Evolutionary conservation across 768 basidiomycete species (phyloP).

Genomic region (Amanita exitialis): DNA sequence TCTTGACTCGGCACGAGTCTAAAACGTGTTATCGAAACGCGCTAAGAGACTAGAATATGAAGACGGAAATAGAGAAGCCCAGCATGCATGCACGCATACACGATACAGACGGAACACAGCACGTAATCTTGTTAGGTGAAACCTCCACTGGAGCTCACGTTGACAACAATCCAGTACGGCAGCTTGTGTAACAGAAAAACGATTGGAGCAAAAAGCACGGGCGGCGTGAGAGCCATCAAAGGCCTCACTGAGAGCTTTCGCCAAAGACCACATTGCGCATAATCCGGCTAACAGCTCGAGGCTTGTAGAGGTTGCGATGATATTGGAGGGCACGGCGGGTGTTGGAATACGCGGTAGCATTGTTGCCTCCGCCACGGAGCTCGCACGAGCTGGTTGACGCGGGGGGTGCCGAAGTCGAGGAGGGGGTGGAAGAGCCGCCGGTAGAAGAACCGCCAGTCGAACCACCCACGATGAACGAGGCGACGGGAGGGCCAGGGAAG

Average conservation of each 20-base stretch:
- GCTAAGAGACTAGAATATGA: background rate
- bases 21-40: background rate
- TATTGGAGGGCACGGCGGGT: background rate
- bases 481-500: constrained; percentile 46
- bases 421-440: background rate
- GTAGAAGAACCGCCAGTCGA: background rate
- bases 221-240: too few relatives aligned
- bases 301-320: constrained; percentile 7
- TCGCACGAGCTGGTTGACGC: background rate
- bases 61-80: too few relatives aligned
- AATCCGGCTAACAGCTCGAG: constrained; percentile 22
- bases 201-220: background rate
- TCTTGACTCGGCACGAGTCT: background rate
- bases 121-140: too few relatives aligned
- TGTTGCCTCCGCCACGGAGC: background rate
- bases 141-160: too few relatives aligned
- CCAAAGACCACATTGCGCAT: constrained; percentile 21
- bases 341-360: background rate
- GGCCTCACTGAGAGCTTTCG: background rate
- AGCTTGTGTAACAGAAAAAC: too few relatives aligned
- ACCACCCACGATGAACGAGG: constrained; percentile 21
- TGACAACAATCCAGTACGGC: too few relatives aligned
- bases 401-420: background rate
- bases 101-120: too few relatives aligned
- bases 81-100: too few relatives aligned